Base-by-base conservation (phyloP, 1,284 basidiomycete genomes). In the Boletus mariae region DNA sequence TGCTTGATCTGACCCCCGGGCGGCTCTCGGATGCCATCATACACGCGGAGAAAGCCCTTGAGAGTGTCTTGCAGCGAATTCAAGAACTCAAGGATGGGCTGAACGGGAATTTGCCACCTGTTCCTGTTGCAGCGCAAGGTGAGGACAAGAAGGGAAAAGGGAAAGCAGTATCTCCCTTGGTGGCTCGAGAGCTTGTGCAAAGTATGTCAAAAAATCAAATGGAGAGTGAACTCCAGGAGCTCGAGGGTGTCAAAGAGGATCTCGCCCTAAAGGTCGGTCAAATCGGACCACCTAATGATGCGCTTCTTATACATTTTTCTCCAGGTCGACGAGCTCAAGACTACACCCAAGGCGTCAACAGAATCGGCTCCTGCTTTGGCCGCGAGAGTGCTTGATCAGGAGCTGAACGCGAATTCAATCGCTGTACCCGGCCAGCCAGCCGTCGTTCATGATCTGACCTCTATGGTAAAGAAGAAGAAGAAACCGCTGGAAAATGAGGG, bases 251-350 rank as follows among this genome's bases (percentile, higher is more conserved):
- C 41, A 82, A 81, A 59, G 85, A 85, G 59, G 93, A 95, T 65
- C 72, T 96, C 28, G 85, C 85, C 5, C 70, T 88, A 47, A 94
- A 94, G 84, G 91, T 89, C 38, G 41, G 70, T 53, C 23, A 8
- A 37, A 29, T 35, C 6, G 28, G 35, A 12, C 17, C 10, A 17
- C 6, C 38, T 40, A 5, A 40, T 37, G 32, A 46, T 17, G 35
- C 17, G 4, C 17, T 34, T 28, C 28, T 54, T 20, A 59, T 47
- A 28, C 2, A 43, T 15, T 20, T 42, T 17, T 28, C 35, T 46
- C 37, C 45, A 92, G 90, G 82, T 94, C 17, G 93, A 95, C 51
- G 92, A 95, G 62, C 77, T 95, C 26, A 93, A 91, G 68, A 83
- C 83, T 3, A 79, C 84, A 5, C 91, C 92, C 0, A 82, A 81